Base-by-base conservation (phyloP, 306 rosid species). In the Ochetophila trinervis region DNA sequence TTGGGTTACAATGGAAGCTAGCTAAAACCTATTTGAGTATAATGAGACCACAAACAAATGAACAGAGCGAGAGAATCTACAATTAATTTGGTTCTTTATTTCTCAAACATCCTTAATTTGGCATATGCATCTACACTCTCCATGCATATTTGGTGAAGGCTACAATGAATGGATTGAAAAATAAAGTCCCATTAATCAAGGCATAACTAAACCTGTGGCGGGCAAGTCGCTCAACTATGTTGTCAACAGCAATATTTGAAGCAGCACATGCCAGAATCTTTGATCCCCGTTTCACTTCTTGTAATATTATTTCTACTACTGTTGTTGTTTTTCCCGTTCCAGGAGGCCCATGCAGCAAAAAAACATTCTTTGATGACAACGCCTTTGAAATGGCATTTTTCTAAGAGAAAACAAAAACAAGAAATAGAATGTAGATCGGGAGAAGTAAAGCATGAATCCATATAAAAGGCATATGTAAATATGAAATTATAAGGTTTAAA, bases 321-420 rank as follows among this genome's bases (percentile, higher is more conserved):
- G 99, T 86, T 14, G 99, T 93, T 44, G 99, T 93, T 78, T 90
- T 93, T 70, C 99, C 99, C 0, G 99, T 93, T 78, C 99, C 99
- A 76, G 99, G 99, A 62, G 97, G 99, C 36, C 97, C 99, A 62
- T 93, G 99, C 69, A 93, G 84, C 87, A 90, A 80, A 84, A 90
- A 93, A 53, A 84, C 87, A 57, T 87, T 78, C 79, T 87, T 93
- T 57, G 97, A 86, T 13, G 96, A 86, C 36, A 93, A 71, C 64
- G 98, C 98, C 80, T 93, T 93, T 30, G 91, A 76, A 81, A 93
- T 81, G 62, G 98, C 98, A 72, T 69, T 89, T 86, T 75, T 89
- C 99, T 93, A 62, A 76, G 67, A 63, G 71, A 63, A 60, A 40
- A 60, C 45, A 61, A 77, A n/a, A 24, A 44, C 70, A 36, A 52